phyloP scores from a whole-genome alignment of 352 stramenopile genomes.

The Blastocystis sp. region DNA sequence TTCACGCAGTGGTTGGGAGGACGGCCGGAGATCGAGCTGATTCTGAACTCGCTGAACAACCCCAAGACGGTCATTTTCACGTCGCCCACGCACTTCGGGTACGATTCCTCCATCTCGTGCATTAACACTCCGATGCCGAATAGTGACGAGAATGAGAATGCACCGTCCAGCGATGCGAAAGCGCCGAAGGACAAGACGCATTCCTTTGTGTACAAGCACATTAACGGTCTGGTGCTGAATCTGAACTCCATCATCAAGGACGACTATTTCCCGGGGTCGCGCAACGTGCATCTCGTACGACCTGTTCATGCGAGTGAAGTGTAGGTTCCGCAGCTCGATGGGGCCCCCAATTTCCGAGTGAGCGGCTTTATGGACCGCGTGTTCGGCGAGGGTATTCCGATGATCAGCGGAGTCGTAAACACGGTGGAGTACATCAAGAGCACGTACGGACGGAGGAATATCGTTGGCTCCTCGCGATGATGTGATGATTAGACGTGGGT shows the following conservation, averaged over 20 bases:
- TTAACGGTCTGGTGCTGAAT: constrained; percentile 81
- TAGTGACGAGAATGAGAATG: neutral
- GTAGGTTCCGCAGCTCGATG: constrained; percentile 80
- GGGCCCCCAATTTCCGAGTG: constrained; percentile 85
- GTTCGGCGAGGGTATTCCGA: constrained; percentile 75
- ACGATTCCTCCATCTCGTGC: constrained; percentile 78
- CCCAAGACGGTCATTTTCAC: constrained; percentile 74
- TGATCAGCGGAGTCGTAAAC: constrained; percentile 67
- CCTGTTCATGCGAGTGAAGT: constrained; percentile 75
- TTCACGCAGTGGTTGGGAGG: constrained; percentile 74
- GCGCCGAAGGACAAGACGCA: no score
- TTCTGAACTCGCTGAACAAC: constrained; percentile 60
- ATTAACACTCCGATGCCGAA: constrained; percentile 16
- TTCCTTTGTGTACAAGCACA: constrained; percentile 83
- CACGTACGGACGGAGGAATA: constrained; percentile 81
- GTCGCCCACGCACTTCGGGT: constrained; percentile 84
- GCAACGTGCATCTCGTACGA: constrained; percentile 57
- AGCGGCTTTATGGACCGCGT: constrained; percentile 79
- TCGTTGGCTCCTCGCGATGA: constrained; percentile 76
- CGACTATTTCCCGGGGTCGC: constrained; percentile 84
- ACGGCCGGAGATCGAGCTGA: constrained; percentile 62
- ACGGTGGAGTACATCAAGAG: constrained; percentile 74
- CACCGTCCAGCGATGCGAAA: no score
- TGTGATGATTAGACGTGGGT: constrained; percentile 79
- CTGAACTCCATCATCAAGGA: constrained; percentile 84